These are phyloP conservation scores for Angomonas ambiguus DNA, from an alignment of 208 protist species.

Conservation along the genomic window DNA sequence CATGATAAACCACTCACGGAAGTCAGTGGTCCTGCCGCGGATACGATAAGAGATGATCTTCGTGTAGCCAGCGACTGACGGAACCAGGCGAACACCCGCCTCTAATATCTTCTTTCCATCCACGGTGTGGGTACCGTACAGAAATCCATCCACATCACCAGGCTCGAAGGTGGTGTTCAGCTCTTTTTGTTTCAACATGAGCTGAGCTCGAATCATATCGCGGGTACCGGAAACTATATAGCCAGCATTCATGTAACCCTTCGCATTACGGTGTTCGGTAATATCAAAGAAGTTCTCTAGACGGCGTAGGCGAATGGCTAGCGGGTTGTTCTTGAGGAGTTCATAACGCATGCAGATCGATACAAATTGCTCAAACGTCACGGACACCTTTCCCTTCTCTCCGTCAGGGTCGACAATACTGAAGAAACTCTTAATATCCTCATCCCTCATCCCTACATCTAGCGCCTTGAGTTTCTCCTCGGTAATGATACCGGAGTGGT, in stretches of 20 bases:
- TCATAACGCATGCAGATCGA: constrained; percentile 69
- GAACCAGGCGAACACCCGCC: constrained; percentile 64
- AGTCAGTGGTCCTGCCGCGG: constrained; percentile 69
- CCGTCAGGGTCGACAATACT: constrained; percentile 49
- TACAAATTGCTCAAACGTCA: constrained; percentile 87
- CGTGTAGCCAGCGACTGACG: constrained; percentile 66
- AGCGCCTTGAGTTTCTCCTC: constrained; percentile 66
- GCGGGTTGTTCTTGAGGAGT: constrained; percentile 75
- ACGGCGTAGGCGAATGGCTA: constrained; percentile 66
- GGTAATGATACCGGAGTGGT: constrained; percentile 77
- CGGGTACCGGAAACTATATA: constrained; percentile 76
- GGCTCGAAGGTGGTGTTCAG: constrained; percentile 67
- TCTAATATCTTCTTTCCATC: constrained; percentile 57
- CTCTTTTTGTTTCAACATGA: constrained; percentile 44
- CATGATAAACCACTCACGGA: constrained; percentile 77
- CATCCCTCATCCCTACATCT: constrained; percentile 51
- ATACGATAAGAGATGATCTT: constrained; percentile 85
- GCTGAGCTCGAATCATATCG: constrained; percentile 66
- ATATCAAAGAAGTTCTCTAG: constrained; percentile 73
- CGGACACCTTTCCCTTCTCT: constrained; percentile 18
- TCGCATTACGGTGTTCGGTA: constrained; percentile 58
- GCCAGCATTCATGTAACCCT: constrained; percentile 60
- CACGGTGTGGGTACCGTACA: constrained; percentile 62
- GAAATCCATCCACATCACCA: constrained; percentile 44
- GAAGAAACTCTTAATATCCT: constrained; percentile 65